These are phyloP conservation scores for Eutypella sp. DNA, from an alignment of 2,329 filamentous ascomycete genomes.

Conservation along the genomic window DNA sequence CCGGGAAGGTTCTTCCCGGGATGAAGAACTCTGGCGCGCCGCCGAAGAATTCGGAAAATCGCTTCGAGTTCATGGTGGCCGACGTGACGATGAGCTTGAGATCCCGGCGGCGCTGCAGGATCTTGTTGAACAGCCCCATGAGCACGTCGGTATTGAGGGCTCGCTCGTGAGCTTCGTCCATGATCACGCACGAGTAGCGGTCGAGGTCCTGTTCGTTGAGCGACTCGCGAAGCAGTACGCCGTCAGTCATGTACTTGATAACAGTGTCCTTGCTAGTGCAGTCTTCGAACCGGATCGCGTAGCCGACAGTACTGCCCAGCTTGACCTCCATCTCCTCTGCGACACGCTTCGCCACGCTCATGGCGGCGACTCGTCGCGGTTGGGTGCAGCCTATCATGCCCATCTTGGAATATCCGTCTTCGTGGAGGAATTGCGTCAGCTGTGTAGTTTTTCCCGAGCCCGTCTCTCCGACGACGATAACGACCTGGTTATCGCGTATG, in stretches of 20 bases:
- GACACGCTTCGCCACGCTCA: constrained; percentile 98
- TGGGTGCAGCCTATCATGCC: constrained; percentile 97
- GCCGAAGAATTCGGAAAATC: constrained; percentile 93
- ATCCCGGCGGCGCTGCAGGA: constrained; percentile 81
- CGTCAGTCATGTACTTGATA: constrained; percentile 99
- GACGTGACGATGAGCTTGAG: constrained; percentile 97
- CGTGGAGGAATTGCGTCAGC: constrained; percentile 89
- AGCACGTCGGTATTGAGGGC: constrained; percentile 95
- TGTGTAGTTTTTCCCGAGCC: constrained; percentile 98
- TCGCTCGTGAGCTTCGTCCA: constrained; percentile 98
- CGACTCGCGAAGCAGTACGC: constrained; percentile 87
- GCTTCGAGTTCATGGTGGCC: constrained; percentile 96
- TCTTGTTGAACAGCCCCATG: constrained; percentile 97
- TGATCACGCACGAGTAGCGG: constrained; percentile 96
- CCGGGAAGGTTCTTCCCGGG: constrained; percentile 91
- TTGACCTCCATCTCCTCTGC: constrained; percentile 97
- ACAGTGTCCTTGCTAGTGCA: constrained; percentile 92
- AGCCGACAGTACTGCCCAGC: constrained; percentile 82
- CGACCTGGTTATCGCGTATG: constrained; percentile 93
- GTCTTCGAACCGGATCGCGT: constrained; percentile 97
- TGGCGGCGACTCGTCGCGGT: constrained; percentile 90
- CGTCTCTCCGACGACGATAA: constrained; percentile 95
- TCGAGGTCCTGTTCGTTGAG: constrained; percentile 89
- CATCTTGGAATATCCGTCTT: constrained; percentile 83
- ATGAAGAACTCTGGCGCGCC: constrained; percentile 96